Evolutionary conservation across 805 yeast species (phyloP), one percentile per base, ranked within the genome.

Genomic region (Sungouiozyma ichnusensis): DNA sequence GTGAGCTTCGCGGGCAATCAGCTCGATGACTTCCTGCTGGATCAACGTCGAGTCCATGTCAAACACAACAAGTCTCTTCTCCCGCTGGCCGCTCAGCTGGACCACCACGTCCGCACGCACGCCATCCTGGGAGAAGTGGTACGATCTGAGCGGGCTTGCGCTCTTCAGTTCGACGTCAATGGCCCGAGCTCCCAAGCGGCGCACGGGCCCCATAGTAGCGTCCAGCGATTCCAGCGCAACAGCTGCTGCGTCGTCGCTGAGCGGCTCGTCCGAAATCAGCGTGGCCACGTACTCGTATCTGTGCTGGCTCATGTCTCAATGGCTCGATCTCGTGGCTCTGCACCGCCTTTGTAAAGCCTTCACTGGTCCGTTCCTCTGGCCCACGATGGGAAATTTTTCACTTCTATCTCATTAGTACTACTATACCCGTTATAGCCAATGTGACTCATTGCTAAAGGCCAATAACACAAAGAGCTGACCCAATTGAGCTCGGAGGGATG

Each of bases 31-130:
- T 64, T 92, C 99, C 64, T 92, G 97, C 60, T 83, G 80, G 49
- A 92, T 92, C 57, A 92, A 67, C 0, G 99, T 92, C 0, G 97
- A 87, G 66, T 92, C 99, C 98, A 92, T 92, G 55, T 92, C 99
- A 58, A 92, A 92, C 9, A 94, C 85, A 47, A 85, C 79, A 39
- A 92, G 67, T 53, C 76, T 73, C 55, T 57, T 58, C 19, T 46
- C 46, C 24, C 50, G 50, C 20, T 49, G 50, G 27, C 51, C 51
- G 24, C 47, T 46, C 14, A 19, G 29, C 38, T 58, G 60, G 3
- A 53, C 46, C 16, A 57, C 47, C 8, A 58, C 42, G 38, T 57
- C 59, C 14, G 54, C 41, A 20, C 45, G 53, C 6, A 41, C 46
- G 19, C n/a, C n/a, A n/a, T n/a, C n/a, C n/a, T n/a, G n/a, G n/a